Evolutionary conservation across 2,329 filamentous ascomycete species (phyloP).

Genomic region (Byssothecium circinans): DNA sequence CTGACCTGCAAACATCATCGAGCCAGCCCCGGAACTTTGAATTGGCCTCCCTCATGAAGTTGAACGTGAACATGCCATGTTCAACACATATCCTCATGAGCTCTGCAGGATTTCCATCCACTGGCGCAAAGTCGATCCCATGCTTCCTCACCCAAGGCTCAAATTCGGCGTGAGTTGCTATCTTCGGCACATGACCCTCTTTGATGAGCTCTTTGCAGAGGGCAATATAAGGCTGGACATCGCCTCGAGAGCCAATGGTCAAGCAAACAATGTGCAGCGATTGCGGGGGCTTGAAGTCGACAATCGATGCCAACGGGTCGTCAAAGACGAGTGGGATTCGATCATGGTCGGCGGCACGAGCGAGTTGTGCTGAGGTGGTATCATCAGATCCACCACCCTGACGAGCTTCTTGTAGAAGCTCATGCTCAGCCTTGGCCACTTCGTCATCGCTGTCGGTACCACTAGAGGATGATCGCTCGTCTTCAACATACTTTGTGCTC

Average conservation of each 20-base stretch:
- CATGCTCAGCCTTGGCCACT: slow-evolving; percentile 76
- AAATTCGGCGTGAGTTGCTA: slow-evolving; percentile 92
- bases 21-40: slow-evolving; percentile 84
- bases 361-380: slow-evolving; percentile 26
- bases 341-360: slow-evolving; percentile 48
- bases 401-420: slow-evolving; percentile 76
- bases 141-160: slow-evolving; percentile 86
- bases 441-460: slow-evolving; percentile 72
- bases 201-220: slow-evolving; percentile 86
- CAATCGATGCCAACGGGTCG: slow-evolving; percentile 81
- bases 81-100: slow-evolving; percentile 96
- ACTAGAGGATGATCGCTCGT: slow-evolving; percentile 67
- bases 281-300: slow-evolving; percentile 85
- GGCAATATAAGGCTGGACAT: slow-evolving; percentile 97
- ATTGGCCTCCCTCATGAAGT: slow-evolving; percentile 83
- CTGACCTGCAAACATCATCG: slow-evolving; percentile 79
- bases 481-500: slow-evolving; percentile 67
- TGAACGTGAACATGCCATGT: slow-evolving; percentile 93
- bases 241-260: slow-evolving; percentile 92
- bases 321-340: slow-evolving; percentile 83
- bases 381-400: slow-evolving; percentile 35
- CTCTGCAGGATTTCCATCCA: slow-evolving; percentile 89
- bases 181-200: slow-evolving; percentile 83
- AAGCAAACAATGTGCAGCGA: slow-evolving; percentile 85
- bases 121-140: slow-evolving; percentile 86